Conservation (phyloP, 768 basidiomycete species). For the Podaxis sp. region DNA sequence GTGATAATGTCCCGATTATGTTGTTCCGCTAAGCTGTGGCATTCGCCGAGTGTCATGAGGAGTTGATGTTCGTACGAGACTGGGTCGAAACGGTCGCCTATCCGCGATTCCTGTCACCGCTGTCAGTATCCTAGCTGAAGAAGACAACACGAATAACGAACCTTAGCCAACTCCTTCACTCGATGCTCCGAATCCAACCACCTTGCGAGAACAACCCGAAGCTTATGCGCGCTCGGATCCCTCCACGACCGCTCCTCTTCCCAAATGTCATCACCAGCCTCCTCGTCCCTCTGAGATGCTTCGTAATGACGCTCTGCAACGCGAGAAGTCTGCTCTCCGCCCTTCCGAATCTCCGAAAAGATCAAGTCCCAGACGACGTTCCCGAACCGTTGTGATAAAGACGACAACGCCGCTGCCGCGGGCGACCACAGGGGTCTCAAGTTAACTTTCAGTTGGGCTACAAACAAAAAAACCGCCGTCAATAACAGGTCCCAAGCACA, state of each 20-base stretch:
- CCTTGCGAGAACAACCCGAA: slow-evolving; percentile 45
- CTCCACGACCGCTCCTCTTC: slow-evolving; percentile 81
- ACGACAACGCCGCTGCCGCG: slow-evolving; percentile 65
- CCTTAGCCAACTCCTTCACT: slow-evolving; percentile 32
- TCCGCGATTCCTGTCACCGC: slow-evolving; percentile 25
- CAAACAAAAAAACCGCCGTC: background rate
- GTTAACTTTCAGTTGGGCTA: slow-evolving; percentile 92
- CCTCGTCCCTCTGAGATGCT: background rate
- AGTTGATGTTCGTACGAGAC: slow-evolving; percentile 82
- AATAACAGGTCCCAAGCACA: background rate
- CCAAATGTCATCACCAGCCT: slow-evolving; percentile 39
- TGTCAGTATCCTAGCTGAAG: background rate
- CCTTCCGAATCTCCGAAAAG: slow-evolving; percentile 56
- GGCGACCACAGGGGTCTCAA: slow-evolving; percentile 89
- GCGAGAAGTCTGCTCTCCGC: background rate
- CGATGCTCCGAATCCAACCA: slow-evolving; percentile 43
- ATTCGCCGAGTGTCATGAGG: slow-evolving; percentile 66
- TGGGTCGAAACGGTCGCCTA: slow-evolving; percentile 64
- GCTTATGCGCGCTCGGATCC: slow-evolving; percentile 69
- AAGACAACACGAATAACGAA: slow-evolving; percentile 18
- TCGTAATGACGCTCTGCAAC: slow-evolving; percentile 11
- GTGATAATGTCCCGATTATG: slow-evolving; percentile 89
- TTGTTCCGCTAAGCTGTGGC: slow-evolving; percentile 74
- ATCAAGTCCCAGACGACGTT: slow-evolving; percentile 72
- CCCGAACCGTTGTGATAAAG: slow-evolving; percentile 53